Evolutionary conservation across 1,284 basidiomycete genomes (phyloP), one percentile per base, ranked within the genome.

Genomic region (Quambalaria eucalypti): DNA sequence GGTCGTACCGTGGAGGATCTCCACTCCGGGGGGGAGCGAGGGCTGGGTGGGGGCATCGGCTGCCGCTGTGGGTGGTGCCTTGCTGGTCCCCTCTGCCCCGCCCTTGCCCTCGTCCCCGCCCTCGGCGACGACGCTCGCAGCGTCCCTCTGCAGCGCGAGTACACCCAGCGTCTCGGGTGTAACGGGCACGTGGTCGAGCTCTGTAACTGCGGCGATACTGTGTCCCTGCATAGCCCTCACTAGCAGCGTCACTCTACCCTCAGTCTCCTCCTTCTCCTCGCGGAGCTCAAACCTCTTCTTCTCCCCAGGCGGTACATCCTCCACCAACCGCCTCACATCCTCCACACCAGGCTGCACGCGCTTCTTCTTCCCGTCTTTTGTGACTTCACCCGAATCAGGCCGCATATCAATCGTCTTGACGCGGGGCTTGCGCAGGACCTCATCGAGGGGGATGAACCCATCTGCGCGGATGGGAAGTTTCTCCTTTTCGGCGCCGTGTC

Each of bases 171-270:
- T 74, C 21, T 51, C 44, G 8, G 52, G 38, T 2, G 53, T 68
- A 10, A 74, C 33, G 1, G 36, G 31, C 1, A 49, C 49, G 29
- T 69, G 64, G 16, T 59, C 47, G 23, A 72, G 38, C 33, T 65
- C 60, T 1, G 57, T 59, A 2, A 66, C 51, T 78, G 84, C 81
- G 33, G 57, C 61, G 38, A 92, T 78, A 1, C 90, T 88, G 78
- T 97, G 93, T 0, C 93, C 95, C 77, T 97, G 93, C 60, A 89
- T 90, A 0, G 93, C 93, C 48, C 90, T 91, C 25, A 73, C 56
- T 49, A 65, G 51, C 84, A 85, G 91, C 83, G 86, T 7, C n/a
- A n/a, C n/a, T n/a, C n/a, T n/a, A n/a, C n/a, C n/a, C n/a, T n/a
- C n/a, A n/a, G n/a, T n/a, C 28, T 30, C 48, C 28, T 42, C 55